Percentiles rank a stretch among this genome's conserved stretches.
Conservation (phyloP, 202 grass and related monocot species). For the Eragrostis tef region DNA sequence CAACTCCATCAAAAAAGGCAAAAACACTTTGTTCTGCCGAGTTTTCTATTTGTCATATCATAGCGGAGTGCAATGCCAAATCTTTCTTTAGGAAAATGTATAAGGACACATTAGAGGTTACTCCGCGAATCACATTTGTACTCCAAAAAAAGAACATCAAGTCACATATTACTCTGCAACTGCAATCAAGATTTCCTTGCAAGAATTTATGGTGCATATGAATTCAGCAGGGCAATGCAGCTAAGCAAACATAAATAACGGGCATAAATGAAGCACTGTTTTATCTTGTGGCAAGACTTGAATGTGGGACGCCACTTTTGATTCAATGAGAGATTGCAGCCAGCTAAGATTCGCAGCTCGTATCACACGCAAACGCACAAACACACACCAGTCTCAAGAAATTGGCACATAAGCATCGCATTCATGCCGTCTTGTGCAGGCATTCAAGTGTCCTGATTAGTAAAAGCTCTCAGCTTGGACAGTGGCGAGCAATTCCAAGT, state of each 20-base stretch:
- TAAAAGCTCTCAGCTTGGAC: constrained; percentile 63
- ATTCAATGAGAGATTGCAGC: constrained; percentile 59
- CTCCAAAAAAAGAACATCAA: constrained; percentile 30
- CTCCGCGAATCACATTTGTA: not conserved
- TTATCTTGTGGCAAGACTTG: constrained; percentile 64
- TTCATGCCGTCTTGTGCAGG: constrained; percentile 57
- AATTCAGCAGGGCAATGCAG: constrained; percentile 49
- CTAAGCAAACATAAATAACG: constrained; percentile 62
- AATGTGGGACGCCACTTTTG: constrained; percentile 64
- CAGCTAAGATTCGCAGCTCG: constrained; percentile 57
- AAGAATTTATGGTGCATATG: constrained; percentile 57
- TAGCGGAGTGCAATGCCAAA: not conserved
- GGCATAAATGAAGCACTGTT: constrained; percentile 67
- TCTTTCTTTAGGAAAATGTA: not conserved
- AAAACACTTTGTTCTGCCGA: not conserved
- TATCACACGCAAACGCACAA: constrained; percentile 51
- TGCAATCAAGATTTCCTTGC: constrained; percentile 42
- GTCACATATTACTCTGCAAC: constrained; percentile 23
- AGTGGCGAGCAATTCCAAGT: constrained; percentile 60
- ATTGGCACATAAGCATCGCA: constrained; percentile 29
- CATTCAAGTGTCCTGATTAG: constrained; percentile 55
- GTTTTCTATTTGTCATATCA: constrained; percentile 6
- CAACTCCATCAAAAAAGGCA: not conserved
- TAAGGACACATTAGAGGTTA: not conserved
- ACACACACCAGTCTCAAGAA: constrained; percentile 46